A percentile compares a stretch with the other conserved stretches of the same genome.
Evolutionary conservation across 345 rosid species (phyloP).

Genomic region (Aurinia saxatilis): DNA sequence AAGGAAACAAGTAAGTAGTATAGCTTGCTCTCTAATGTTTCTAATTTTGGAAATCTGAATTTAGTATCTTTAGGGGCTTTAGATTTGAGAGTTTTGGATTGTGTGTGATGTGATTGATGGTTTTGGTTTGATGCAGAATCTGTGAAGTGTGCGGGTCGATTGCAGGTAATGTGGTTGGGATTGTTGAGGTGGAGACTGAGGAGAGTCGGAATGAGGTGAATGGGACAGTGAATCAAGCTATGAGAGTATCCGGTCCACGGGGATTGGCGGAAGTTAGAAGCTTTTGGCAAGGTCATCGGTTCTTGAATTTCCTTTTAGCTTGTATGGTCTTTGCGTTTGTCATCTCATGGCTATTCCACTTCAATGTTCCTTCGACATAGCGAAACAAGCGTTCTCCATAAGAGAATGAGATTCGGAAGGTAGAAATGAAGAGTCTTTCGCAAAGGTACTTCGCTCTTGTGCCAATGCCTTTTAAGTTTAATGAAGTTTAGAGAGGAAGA

Average conservation of each 20-base stretch:
- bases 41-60: not conserved
- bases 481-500: constrained; percentile 12
- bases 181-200: constrained; percentile 38
- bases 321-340: constrained; percentile 94
- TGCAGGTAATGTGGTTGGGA: constrained; percentile 59
- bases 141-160: constrained; percentile 93
- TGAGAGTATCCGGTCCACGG: constrained; percentile 21
- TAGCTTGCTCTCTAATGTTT: not conserved
- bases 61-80: too few species aligned
- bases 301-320: constrained; percentile 82
- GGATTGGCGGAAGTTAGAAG: constrained; percentile 34
- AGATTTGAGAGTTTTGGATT: too few species aligned
- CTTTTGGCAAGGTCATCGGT: constrained; percentile 81
- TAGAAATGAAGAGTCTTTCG: not conserved
- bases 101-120: not conserved
- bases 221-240: constrained; percentile 30
- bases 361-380: constrained; percentile 58
- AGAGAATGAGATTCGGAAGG: not conserved
- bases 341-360: constrained; percentile 92
- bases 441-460: constrained; percentile 16
- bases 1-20: constrained; percentile 61
- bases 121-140: constrained; percentile 46
- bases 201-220: constrained; percentile 41
- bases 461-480: constrained; percentile 10
- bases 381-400: not conserved